These are phyloP conservation scores for Pulveroboletus sp. DNA, from an alignment of 768 basidiomycete genomes.

Conservation along the genomic window DNA sequence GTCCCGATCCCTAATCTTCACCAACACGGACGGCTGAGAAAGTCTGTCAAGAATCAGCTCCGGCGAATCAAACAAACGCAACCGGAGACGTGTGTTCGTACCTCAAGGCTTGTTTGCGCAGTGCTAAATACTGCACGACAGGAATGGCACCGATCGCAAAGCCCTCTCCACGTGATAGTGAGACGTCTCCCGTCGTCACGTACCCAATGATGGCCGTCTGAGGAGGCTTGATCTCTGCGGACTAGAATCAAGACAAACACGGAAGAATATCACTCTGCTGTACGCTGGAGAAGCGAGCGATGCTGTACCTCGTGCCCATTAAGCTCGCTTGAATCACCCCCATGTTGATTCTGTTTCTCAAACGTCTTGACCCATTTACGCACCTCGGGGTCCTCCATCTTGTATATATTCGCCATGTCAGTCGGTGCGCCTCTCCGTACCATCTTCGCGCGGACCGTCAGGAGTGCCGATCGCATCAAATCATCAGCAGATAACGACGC, in stretches of 20 bases:
- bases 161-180: conserved; percentile 72
- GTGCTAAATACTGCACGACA: conserved; percentile 45
- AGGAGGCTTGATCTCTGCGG: conserved; percentile 40
- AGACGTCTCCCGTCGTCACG: conserved; percentile 79
- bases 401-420: conserved; percentile 72
- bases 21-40: conserved; percentile 36
- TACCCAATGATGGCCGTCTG: conserved; percentile 64
- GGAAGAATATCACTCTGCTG: not conserved
- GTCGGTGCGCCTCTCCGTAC: conserved; percentile 65
- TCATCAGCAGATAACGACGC: conserved; percentile 33
- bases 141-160: conserved; percentile 74
- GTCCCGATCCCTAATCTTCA: conserved; percentile 62
- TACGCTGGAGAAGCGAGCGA: not conserved
- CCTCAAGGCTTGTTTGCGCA: conserved; percentile 48
- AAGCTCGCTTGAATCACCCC: conserved; percentile 15
- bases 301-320: conserved; percentile 28
- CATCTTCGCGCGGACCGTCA: conserved; percentile 61
- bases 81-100: conserved; percentile 7
- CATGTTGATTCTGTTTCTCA: conserved; percentile 12
- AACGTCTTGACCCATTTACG: conserved; percentile 41
- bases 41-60: conserved; percentile 12
- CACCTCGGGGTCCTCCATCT: conserved; percentile 50
- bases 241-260: conserved; percentile 28
- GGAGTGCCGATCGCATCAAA: conserved; percentile 56
- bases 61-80: not conserved